Evolutionary conservation across 2,329 filamentous ascomycete species (phyloP).

Genomic region (Diaporthe citriasiana): DNA sequence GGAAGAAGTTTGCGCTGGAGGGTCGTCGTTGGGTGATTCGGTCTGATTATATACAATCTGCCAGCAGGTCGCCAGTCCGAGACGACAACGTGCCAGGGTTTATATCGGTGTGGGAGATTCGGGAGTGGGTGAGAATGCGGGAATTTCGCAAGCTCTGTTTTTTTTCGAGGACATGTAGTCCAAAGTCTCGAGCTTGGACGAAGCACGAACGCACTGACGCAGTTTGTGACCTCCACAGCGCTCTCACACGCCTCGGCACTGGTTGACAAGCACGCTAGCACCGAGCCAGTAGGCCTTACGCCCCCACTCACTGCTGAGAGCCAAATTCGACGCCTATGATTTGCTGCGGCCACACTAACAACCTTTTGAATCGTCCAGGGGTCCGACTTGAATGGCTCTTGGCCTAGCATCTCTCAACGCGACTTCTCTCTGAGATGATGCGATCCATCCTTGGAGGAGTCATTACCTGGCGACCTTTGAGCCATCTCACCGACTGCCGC

Average conservation of each 20-base stretch:
- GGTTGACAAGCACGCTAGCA: slow-evolving; percentile 11
- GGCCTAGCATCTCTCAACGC: slow-evolving; percentile 4
- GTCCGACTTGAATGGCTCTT: slow-evolving; percentile 4
- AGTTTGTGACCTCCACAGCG: slow-evolving; percentile 10
- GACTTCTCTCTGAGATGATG: not conserved
- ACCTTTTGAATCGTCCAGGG: slow-evolving; percentile 3
- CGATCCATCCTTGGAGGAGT: not conserved
- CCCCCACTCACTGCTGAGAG: slow-evolving; percentile 22
- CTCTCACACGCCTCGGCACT: slow-evolving; percentile 6
- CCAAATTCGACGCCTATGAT: slow-evolving; percentile 7
- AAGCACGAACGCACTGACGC: slow-evolving; percentile 28
- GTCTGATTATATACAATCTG: not conserved
- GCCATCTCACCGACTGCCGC: not conserved
- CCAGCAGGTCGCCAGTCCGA: not conserved
- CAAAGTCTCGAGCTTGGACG: slow-evolving; percentile 20
- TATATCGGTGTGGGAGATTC: not conserved
- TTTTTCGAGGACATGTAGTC: slow-evolving; percentile 22
- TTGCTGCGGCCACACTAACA: slow-evolving; percentile 18
- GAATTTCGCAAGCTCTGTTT: slow-evolving; percentile 25
- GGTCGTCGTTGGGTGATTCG: not conserved
- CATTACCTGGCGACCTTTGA: not conserved
- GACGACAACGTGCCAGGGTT: slow-evolving; percentile 15
- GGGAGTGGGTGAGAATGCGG: slow-evolving; percentile 15
- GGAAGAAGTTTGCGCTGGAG: not conserved
- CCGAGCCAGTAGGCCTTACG: not conserved